Evolutionary conservation across 768 basidiomycete genomes (phyloP).

Genomic region (Mycena pura): DNA sequence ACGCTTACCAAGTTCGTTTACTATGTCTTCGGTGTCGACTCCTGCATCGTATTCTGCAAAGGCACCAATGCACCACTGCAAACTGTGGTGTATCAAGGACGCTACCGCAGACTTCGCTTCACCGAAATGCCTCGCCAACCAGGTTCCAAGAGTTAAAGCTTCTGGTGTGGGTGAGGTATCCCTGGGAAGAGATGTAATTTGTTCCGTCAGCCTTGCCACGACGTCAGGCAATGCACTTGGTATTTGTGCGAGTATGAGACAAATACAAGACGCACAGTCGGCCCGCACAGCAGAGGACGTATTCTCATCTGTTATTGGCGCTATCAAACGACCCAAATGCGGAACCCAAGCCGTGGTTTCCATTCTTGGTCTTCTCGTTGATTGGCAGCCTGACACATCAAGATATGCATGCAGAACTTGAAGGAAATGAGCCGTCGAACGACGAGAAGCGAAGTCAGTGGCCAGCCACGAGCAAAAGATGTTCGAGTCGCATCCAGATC

Average conservation of each 20-base stretch:
- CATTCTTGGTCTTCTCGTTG: constrained; percentile 17
- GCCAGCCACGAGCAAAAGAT: constrained; percentile 50
- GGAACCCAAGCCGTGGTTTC: constrained; percentile 34
- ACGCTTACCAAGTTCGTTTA: constrained; percentile 33
- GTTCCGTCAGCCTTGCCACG: constrained; percentile 31
- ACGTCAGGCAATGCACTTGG: constrained; percentile 31
- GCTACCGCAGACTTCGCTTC: constrained; percentile 34
- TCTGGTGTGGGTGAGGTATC: constrained; percentile 37
- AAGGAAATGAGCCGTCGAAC: constrained; percentile 40
- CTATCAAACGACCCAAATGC: constrained; percentile 37
- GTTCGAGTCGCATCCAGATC: constrained; percentile 32
- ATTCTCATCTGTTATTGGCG: constrained; percentile 21
- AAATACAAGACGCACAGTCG: constrained; percentile 36
- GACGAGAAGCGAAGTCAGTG: constrained; percentile 32
- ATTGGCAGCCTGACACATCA: constrained; percentile 41
- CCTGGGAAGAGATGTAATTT: constrained; percentile 34
- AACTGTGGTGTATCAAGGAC: constrained; percentile 48
- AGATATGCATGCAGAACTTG: constrained; percentile 53
- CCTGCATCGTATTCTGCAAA: constrained; percentile 44
- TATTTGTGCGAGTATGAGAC: constrained; percentile 34
- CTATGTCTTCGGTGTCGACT: constrained; percentile 26
- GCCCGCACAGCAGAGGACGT: constrained; percentile 23
- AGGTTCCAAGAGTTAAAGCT: constrained; percentile 40
- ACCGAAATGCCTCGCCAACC: constrained; percentile 26
- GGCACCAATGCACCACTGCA: constrained; percentile 60